These are phyloP conservation scores for Circinella minor DNA, from an alignment of 371 early-diverging fungal species.

Conservation along the genomic window DNA sequence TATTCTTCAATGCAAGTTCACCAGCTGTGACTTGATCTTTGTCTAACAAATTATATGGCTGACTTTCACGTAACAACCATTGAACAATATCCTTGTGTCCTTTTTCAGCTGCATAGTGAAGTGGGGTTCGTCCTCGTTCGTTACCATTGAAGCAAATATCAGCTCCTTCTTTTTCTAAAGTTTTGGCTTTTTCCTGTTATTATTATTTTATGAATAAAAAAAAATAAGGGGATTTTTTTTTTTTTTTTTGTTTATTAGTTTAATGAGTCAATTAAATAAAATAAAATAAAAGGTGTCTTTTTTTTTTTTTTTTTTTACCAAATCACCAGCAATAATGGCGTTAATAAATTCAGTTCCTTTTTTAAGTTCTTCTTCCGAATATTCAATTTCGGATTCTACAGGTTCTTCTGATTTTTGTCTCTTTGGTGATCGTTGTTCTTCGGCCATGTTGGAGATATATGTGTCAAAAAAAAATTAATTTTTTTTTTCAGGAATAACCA, in stretches of 20 bases:
- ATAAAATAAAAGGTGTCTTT: too few relatives aligned
- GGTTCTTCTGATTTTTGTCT: conserved; percentile 13
- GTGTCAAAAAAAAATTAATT: not conserved
- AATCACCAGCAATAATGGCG: conserved; percentile 45
- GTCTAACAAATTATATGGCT: conserved; percentile 57
- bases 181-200: conserved; percentile 45
- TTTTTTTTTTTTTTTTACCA: conserved; percentile 28
- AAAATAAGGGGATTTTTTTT: too few relatives aligned
- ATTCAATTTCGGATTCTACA: conserved; percentile 7
- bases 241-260: too few relatives aligned
- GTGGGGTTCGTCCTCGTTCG: conserved; percentile 50
- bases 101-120: conserved; percentile 52
- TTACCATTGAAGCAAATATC: conserved; percentile 51
- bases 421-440: conserved; percentile 14
- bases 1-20: conserved; percentile 57
- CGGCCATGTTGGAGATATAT: not conserved
- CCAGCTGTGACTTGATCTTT: conserved; percentile 50
- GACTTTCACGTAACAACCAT: conserved; percentile 58
- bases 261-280: too few relatives aligned
- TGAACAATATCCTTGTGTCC: conserved; percentile 61
- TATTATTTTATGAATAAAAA: not conserved
- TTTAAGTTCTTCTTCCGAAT: conserved; percentile 42
- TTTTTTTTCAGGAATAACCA: too few relatives aligned
- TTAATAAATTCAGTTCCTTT: conserved; percentile 39
- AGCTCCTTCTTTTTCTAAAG: conserved; percentile 34